Conservation (phyloP, 2,329 filamentous ascomycete genomes). For the Microdochium bolleyi region DNA sequence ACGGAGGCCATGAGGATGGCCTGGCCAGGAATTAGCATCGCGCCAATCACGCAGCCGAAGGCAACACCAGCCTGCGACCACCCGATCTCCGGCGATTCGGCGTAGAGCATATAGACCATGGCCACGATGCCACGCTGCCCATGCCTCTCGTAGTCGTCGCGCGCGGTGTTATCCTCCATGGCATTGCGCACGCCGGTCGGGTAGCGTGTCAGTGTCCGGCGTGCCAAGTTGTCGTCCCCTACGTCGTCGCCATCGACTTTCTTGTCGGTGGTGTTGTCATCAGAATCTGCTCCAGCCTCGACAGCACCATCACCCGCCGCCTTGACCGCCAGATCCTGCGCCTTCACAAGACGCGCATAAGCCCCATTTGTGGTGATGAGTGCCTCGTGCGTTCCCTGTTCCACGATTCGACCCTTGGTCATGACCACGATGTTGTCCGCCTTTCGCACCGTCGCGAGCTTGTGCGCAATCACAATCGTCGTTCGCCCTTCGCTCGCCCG, state of each 20-base stretch:
- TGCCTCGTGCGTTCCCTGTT: slow-evolving; percentile 12
- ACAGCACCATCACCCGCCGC: background rate
- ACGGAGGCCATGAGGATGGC: slow-evolving; percentile 31
- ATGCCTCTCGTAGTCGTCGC: background rate
- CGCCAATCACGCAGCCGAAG: background rate
- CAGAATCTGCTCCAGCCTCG: background rate
- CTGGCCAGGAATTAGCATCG: slow-evolving; percentile 21
- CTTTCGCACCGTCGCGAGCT: slow-evolving; percentile 44
- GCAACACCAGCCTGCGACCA: background rate
- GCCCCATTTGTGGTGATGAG: slow-evolving; percentile 6
- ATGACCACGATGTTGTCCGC: slow-evolving; percentile 33
- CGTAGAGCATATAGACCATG: background rate
- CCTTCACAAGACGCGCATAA: slow-evolving; percentile 10
- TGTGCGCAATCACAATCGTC: slow-evolving; percentile 58
- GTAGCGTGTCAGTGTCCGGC: background rate
- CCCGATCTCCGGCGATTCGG: background rate
- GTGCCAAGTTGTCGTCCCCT: too few relatives aligned
- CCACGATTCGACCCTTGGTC: slow-evolving; percentile 10
- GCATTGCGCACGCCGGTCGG: background rate
- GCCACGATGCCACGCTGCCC: slow-evolving; percentile 1
- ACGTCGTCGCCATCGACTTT: background rate
- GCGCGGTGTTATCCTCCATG: background rate
- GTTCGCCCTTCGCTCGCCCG: slow-evolving; percentile 51
- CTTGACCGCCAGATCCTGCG: slow-evolving; percentile 5
- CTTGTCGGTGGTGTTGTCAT: background rate